Base-by-base conservation (phyloP, 108 stramenopile species). In the Cyclotella kingstonii region DNA sequence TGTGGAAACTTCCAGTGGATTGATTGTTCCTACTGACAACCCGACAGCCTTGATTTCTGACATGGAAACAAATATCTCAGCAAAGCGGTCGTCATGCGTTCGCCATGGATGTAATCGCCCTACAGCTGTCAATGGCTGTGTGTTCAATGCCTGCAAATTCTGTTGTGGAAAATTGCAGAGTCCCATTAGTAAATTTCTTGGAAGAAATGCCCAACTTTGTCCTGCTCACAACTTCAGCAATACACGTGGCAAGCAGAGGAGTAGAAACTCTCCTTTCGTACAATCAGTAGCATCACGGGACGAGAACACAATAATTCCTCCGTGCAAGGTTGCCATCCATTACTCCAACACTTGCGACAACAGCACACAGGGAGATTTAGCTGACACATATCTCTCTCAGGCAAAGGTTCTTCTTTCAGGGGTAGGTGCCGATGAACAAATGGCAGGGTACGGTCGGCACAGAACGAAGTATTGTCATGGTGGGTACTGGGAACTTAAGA, bases 371-470 rank as follows among this genome's bases (percentile, higher is more conserved):
- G n/a, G n/a, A n/a, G n/a, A n/a, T n/a, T n/a, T n/a, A n/a, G n/a
- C n/a, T n/a, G n/a, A n/a, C n/a, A 41, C 18, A 42, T 6, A 67
- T 11, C 47, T 48, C 5, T 75, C 73, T 9, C 39, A 23, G 26
- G 55, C 70, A 62, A 80, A 59, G 67, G 76, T 94, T 14, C 61
- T 96, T 21, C 50, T 97, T 36, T 67, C 84, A 36, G 98, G 98
- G 5, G 85, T 95, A 54, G 98, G 98, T 11, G 98, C 98, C 3
- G 98, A 99, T 60, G 98, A 99, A 67, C 93, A 85, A 60, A 59
- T 97, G 55, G 98, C 84, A 31, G 98, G 98, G 1, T 99, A 99
- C 80, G 94, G 95, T 38, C 77, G 98, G 15, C 98, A 99, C 58
- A 80, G 95, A 31, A 86, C 87, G 31, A 94, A 91, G 14, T 95